Percentiles rank a stretch among this genome's conserved stretches.
Conservation (phyloP, 306 rosid species). For the Alnus glutinosa region DNA sequence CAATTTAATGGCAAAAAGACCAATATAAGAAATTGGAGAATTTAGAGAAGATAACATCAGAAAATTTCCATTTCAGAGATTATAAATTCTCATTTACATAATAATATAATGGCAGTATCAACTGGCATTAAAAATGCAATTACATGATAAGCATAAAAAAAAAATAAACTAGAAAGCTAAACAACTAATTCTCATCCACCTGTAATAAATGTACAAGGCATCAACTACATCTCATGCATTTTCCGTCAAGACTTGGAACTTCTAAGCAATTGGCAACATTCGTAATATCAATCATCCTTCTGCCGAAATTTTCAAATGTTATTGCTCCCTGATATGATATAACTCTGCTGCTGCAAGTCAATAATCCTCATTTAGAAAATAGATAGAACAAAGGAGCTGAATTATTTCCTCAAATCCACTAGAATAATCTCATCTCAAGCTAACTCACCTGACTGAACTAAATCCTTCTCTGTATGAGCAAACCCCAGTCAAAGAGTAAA, state of each 20-base stretch:
- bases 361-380: constrained; percentile 35
- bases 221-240: constrained; percentile 40
- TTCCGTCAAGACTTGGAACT: constrained; percentile 29
- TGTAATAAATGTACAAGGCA: constrained; percentile 64
- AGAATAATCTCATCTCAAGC: constrained; percentile 29
- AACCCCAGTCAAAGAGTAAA: constrained; percentile 26
- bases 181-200: constrained; percentile 52
- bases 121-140: constrained; percentile 37
- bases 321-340: constrained; percentile 27
- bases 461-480: constrained; percentile 22
- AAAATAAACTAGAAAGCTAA: constrained; percentile 13
- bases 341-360: constrained; percentile 22
- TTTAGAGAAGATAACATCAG: constrained; percentile 8
- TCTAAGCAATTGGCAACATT: constrained; percentile 35
- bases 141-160: constrained; percentile 25
- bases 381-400: constrained; percentile 11
- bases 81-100: constrained; percentile 43
- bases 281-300: constrained; percentile 32
- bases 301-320: constrained; percentile 22
- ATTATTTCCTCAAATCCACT: constrained; percentile 29
- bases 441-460: constrained; percentile 24
- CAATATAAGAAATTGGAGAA: background rate
- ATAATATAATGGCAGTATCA: constrained; percentile 33
- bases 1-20: background rate
- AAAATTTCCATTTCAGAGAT: constrained; percentile 17